Conservation (phyloP, 108 stramenopile species). For the Cyclotella choctawhatcheeana region DNA sequence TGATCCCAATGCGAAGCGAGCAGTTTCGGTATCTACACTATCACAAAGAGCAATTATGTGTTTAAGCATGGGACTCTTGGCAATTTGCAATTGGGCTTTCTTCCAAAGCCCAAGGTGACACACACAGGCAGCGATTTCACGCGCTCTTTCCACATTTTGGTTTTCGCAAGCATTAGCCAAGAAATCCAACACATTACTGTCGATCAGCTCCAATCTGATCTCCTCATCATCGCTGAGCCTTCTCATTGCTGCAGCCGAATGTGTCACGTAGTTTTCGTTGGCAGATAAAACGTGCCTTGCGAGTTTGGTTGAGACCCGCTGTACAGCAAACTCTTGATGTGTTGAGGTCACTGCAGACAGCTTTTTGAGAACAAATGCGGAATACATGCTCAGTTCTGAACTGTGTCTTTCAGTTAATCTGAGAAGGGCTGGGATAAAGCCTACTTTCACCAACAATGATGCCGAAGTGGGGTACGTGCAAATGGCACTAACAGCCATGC, state of each 20-base stretch:
- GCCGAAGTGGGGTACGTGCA: slow-evolving; percentile 42
- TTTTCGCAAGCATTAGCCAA: slow-evolving; percentile 26
- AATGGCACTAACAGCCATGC: slow-evolving; percentile 76
- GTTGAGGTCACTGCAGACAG: slow-evolving; percentile 48
- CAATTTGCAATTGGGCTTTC: slow-evolving; percentile 53
- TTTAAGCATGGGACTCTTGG: slow-evolving; percentile 50
- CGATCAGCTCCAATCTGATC: slow-evolving; percentile 16
- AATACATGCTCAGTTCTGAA: slow-evolving; percentile 70
- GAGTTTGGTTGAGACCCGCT: slow-evolving; percentile 45
- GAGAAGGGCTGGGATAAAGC: slow-evolving; percentile 34
- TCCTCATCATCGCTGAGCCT: slow-evolving; percentile 40
- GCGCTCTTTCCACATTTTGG: slow-evolving; percentile 59
- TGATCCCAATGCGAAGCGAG: slow-evolving; percentile 74
- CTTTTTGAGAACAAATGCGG: slow-evolving; percentile 75
- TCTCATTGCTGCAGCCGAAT: slow-evolving; percentile 69
- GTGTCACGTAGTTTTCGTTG: slow-evolving; percentile 49
- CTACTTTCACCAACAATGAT: slow-evolving; percentile 35
- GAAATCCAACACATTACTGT: slow-evolving; percentile 29
- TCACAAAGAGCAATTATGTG: slow-evolving; percentile 45
- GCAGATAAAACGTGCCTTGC: slow-evolving; percentile 20
- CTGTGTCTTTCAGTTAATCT: slow-evolving; percentile 42
- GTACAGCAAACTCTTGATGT: slow-evolving; percentile 1
- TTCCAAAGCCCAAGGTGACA: slow-evolving; percentile 62
- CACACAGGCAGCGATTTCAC: slow-evolving; percentile 72
- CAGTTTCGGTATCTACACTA: slow-evolving; percentile 65